Evolutionary conservation across 2,329 filamentous ascomycete species (phyloP).

Genomic region (Curvularia spicifera): DNA sequence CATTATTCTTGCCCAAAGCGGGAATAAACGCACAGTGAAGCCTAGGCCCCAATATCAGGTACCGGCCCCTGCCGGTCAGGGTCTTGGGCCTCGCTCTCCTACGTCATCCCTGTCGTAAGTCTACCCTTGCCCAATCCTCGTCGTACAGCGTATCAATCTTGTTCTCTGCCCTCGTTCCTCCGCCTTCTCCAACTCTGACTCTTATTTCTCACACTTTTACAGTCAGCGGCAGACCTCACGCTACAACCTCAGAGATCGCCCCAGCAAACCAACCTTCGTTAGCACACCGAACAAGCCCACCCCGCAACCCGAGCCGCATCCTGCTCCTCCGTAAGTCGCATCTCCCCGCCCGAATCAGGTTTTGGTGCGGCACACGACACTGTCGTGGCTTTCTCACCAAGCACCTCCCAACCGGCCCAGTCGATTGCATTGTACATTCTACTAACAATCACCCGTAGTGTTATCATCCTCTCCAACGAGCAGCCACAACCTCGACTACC

Average conservation of each 20-base stretch:
- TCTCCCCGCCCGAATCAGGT: not conserved
- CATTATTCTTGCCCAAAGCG: slow-evolving; percentile 35
- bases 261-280: not conserved
- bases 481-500: slow-evolving; percentile 4
- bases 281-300: slow-evolving; percentile 13
- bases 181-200: slow-evolving; percentile 1
- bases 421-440: not conserved
- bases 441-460: slow-evolving; percentile 11
- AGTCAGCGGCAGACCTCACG: slow-evolving; percentile 11
- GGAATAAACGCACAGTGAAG: slow-evolving; percentile 15
- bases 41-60: slow-evolving; percentile 26
- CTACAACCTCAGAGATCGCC: slow-evolving; percentile 19
- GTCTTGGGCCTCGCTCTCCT: slow-evolving; percentile 21
- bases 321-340: slow-evolving; percentile 26
- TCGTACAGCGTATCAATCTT: slow-evolving; percentile 8
- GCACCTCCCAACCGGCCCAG: not conserved
- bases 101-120: slow-evolving; percentile 38
- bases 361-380: not conserved
- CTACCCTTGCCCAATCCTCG: slow-evolving; percentile 18
- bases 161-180: not conserved
- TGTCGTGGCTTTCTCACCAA: not conserved
- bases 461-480: slow-evolving; percentile 29
- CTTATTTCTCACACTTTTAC: not conserved
- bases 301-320: slow-evolving; percentile 25
- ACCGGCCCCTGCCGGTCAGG: slow-evolving; percentile 27